Conservation (phyloP, 2,329 filamentous ascomycete species). For the Xylaria sp. region DNA sequence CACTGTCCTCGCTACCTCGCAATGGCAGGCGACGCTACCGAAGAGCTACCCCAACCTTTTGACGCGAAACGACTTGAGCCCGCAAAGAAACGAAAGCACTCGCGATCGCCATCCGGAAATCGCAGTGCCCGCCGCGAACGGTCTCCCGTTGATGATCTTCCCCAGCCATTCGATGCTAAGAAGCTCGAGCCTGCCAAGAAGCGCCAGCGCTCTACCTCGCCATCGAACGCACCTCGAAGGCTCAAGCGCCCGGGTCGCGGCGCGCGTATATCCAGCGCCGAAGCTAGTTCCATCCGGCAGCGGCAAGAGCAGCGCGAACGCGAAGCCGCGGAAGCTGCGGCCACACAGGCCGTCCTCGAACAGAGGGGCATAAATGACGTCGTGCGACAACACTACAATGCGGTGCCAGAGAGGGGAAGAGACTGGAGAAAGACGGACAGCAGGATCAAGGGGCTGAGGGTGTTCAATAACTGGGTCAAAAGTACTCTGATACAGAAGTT, state of each 20-base stretch:
- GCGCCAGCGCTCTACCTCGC: slow-evolving; percentile 57
- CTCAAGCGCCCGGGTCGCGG: slow-evolving; percentile 69
- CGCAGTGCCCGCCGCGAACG: slow-evolving; percentile 36
- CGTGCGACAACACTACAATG: slow-evolving; percentile 93
- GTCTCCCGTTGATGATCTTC: slow-evolving; percentile 47
- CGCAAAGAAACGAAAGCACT: slow-evolving; percentile 45
- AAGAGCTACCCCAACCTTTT: slow-evolving; percentile 44
- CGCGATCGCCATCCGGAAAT: slow-evolving; percentile 37
- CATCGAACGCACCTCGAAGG: slow-evolving; percentile 55
- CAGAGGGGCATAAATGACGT: slow-evolving; percentile 76
- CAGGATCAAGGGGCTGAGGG: slow-evolving; percentile 90
- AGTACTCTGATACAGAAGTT: slow-evolving; percentile 97
- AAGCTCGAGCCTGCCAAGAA: slow-evolving; percentile 62
- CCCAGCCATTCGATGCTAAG: slow-evolving; percentile 63
- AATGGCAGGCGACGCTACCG: slow-evolving; percentile 41
- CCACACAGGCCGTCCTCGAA: slow-evolving; percentile 44
- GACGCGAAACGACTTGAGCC: slow-evolving; percentile 46
- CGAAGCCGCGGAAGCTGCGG: slow-evolving; percentile 43
- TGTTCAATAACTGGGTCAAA: slow-evolving; percentile 99
- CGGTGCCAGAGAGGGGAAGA: slow-evolving; percentile 87
- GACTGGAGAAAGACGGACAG: slow-evolving; percentile 95
- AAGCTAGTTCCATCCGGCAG: slow-evolving; percentile 69
- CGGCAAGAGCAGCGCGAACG: slow-evolving; percentile 61
- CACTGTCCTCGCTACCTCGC: slow-evolving; percentile 12
- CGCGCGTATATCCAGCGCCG: slow-evolving; percentile 67